Conservation (phyloP, 164 flowering plant genomes). For the Vitis rupestris region DNA sequence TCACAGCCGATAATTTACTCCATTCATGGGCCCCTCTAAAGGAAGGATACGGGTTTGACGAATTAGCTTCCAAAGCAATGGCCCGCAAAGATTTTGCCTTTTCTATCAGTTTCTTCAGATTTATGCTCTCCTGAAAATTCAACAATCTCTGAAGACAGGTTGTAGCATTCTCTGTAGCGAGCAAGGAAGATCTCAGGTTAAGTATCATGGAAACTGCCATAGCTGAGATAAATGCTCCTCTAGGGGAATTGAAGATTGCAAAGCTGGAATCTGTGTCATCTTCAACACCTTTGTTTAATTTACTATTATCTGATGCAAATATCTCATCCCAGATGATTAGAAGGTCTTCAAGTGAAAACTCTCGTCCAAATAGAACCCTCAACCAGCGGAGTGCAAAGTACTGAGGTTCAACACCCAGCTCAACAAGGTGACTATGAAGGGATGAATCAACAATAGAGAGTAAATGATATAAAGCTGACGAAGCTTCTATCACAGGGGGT, state of each 20-base stretch:
- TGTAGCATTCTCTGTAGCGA: conserved; percentile 88
- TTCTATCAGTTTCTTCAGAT: conserved; percentile 56
- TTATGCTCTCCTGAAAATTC: conserved; percentile 65
- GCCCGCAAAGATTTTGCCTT: conserved; percentile 79
- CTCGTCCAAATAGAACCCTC: conserved; percentile 89
- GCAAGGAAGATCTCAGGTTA: conserved; percentile 74
- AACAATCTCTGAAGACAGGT: conserved; percentile 80
- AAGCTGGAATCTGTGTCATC: conserved; percentile 28
- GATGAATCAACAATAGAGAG: conserved; percentile 81
- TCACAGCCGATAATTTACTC: conserved; percentile 31
- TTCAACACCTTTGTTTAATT: conserved; percentile 21
- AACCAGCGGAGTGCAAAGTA: conserved; percentile 97
- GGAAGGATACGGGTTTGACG: conserved; percentile 25
- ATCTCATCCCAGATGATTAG: conserved; percentile 91
- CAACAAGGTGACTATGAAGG: conserved; percentile 79
- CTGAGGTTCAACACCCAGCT: conserved; percentile 96
- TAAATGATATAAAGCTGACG: conserved; percentile 80
- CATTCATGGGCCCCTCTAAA: conserved; percentile 17
- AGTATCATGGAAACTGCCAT: conserved; percentile 93
- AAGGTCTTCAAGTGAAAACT: conserved; percentile 71
- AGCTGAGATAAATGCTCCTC: conserved; percentile 78
- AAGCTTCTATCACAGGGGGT: conserved; percentile 90
- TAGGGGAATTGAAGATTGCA: conserved; percentile 49
- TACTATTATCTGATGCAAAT: conserved; percentile 62
- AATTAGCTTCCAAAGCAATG: conserved; percentile 51